A percentile compares a stretch with the other conserved stretches of the same genome.
Conservation (phyloP, 164 flowering plant species). For the Vitis riparia region DNA sequence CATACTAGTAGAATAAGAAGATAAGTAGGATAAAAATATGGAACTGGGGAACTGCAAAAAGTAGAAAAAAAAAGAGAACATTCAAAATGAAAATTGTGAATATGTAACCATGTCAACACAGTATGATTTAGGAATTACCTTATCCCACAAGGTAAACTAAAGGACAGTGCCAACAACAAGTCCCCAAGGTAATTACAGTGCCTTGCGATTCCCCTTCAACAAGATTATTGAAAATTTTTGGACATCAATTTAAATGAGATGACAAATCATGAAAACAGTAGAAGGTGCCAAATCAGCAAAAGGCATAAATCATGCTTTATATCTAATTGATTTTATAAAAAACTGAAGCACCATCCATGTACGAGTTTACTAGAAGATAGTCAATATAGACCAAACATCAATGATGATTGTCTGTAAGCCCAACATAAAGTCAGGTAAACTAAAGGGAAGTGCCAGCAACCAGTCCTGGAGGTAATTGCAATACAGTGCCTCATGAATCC, state of each 20-base stretch:
- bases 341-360: background rate
- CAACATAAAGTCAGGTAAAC: background rate
- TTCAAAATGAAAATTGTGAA: background rate
- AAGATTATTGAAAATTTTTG: slow-evolving; percentile 1
- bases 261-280: background rate
- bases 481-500: too few relatives aligned
- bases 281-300: background rate
- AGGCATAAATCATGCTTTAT: background rate
- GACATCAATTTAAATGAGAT: background rate
- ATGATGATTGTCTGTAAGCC: background rate
- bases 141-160: slow-evolving; percentile 90
- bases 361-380: background rate
- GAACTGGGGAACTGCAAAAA: slow-evolving; percentile 80
- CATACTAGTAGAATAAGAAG: slow-evolving; percentile 89
- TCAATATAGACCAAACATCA: background rate
- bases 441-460: too few relatives aligned
- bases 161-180: slow-evolving; percentile 81
- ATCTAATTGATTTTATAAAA: background rate
- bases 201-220: slow-evolving; percentile 86
- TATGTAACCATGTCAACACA: background rate
- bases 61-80: background rate
- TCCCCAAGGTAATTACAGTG: slow-evolving; percentile 97
- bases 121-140: slow-evolving; percentile 44
- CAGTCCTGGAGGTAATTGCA: too few relatives aligned
- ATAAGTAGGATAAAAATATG: slow-evolving; percentile 88